Conservation (phyloP, 305 asterid species). For the Fraxinus xanthoxyloides region DNA sequence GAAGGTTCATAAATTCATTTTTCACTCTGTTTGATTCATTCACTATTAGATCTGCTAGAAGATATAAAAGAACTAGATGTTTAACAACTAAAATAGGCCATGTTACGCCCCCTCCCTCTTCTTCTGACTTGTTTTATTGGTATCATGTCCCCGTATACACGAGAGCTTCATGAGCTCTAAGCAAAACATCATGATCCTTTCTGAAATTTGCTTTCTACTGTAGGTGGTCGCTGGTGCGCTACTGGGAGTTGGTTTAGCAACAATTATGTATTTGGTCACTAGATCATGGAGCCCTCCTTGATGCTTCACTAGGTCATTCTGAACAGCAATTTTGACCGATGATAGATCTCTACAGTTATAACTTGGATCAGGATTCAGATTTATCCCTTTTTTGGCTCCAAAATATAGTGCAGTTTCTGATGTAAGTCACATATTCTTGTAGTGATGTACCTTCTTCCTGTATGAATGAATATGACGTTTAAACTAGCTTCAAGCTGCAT, state of each 20-base stretch:
- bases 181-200: background rate
- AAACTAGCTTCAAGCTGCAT: background rate
- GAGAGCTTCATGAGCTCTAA: background rate
- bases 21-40: background rate
- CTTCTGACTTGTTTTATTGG: background rate
- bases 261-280: conserved; percentile 41
- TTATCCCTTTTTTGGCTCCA: background rate
- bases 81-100: background rate
- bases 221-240: conserved; percentile 88
- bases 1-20: background rate
- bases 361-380: background rate
- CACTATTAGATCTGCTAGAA: background rate
- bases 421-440: background rate
- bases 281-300: conserved; percentile 8
- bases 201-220: conserved; percentile 12
- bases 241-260: conserved; percentile 57
- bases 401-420: background rate
- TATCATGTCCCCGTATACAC: background rate
- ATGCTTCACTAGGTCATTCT: background rate
- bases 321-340: background rate
- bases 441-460: background rate
- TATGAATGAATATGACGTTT: background rate
- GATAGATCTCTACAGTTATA: background rate
- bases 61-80: background rate
- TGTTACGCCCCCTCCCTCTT: background rate